phyloP scores from a whole-genome alignment of 805 yeast genomes.

The Pichia phayaonensis region DNA sequence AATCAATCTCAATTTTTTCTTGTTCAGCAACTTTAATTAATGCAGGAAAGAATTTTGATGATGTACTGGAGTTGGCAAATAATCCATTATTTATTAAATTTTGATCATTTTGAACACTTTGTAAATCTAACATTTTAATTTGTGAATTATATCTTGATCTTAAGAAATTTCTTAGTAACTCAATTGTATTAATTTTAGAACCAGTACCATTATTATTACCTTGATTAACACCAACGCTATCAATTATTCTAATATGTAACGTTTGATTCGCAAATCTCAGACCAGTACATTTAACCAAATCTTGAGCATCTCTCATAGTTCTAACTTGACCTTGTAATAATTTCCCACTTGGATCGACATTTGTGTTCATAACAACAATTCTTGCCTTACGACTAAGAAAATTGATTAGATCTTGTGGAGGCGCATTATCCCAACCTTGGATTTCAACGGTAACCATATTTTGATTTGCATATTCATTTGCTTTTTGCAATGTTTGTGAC shows the following conservation, averaged over 20 bases:
- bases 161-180: constrained; percentile 54
- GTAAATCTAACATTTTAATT: constrained; percentile 60
- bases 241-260: constrained; percentile 42
- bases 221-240: constrained; percentile 20
- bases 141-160: constrained; percentile 59
- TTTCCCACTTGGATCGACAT: constrained; percentile 42
- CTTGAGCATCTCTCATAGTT: constrained; percentile 47
- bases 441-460: constrained; percentile 49
- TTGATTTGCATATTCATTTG: constrained; percentile 18
- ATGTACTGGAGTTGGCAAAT: constrained; percentile 34
- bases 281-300: constrained; percentile 59
- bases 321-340: constrained; percentile 54
- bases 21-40: constrained; percentile 71
- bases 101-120: constrained; percentile 56
- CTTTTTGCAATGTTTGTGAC: constrained; percentile 15
- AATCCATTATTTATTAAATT: constrained; percentile 53
- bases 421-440: constrained; percentile 76
- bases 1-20: constrained; percentile 46
- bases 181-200: constrained; percentile 38
- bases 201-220: constrained; percentile 1
- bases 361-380: constrained; percentile 44
- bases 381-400: constrained; percentile 65
- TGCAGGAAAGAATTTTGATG: constrained; percentile 84
- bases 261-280: constrained; percentile 71
- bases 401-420: constrained; percentile 55